Evolutionary conservation across 2,329 filamentous ascomycete genomes (phyloP), one percentile per base, ranked within the genome.

Genomic region (Colletotrichum sp.): DNA sequence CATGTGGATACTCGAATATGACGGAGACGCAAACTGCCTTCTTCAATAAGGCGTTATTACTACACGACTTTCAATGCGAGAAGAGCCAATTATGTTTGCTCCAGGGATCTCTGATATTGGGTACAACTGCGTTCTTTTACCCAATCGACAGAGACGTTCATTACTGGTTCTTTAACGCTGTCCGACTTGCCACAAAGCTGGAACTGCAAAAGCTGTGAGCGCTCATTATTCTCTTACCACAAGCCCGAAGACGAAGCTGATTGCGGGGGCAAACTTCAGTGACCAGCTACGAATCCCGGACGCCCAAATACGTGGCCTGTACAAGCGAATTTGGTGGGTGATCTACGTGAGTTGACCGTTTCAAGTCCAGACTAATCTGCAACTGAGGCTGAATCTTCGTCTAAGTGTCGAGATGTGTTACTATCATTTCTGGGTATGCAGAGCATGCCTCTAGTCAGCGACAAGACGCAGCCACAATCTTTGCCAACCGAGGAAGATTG

Each of bases 221-320:
- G 8, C 28, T 30, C 28, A 9, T 9, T 1, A 30, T 9, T 30
- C 28, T 30, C 8, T 9, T 30, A 30, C 28, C 0, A 30, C 28
- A 30, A 9, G 28, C 8, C 28, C 8, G 28, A 30, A 30, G 28
- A 30, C 8, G 28, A 9, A 30, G 39, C 39, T 48, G 43, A 21
- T 7, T 21, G 2, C n/a, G n/a, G 6, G 7, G 7, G n/a, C 9
- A 4, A 7, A 21, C 1, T 4, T 4, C 0, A 48, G 43, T 21
- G 43, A 48, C 7, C 43, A 52, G 10, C n/a, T 52, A 52, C 43
- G n/a, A 4, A 21, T 52, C n/a, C 43, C 43, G 10, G n/a, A 52
- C n/a, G n/a, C 1, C 43, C 43, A 21, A 21, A 6, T 52, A 1
- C 43, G n/a, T 21, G 43, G n/a, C 43, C 2, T 52, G 10, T 52